A percentile compares a stretch with the other conserved stretches of the same genome.
Conservation (phyloP, 176 grass and related monocot species). For the Elymus sibiricus region DNA sequence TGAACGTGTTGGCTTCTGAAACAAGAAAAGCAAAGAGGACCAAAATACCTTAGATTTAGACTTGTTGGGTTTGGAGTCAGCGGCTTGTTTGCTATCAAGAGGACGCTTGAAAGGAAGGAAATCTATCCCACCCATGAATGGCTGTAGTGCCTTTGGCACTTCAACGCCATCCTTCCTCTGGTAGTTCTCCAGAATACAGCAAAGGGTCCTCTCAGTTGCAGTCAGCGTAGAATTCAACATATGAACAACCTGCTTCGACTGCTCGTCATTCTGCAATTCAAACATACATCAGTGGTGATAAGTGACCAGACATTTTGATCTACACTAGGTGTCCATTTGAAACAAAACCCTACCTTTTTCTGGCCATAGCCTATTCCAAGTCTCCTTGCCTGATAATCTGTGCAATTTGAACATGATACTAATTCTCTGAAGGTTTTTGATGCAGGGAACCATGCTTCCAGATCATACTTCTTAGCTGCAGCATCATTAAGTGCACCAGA, state of each 20-base stretch:
- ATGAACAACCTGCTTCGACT: conserved; percentile 89
- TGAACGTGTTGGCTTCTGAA: neutral
- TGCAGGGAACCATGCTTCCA: conserved; percentile 96
- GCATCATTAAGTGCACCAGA: conserved; percentile 95
- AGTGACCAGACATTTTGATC: neutral
- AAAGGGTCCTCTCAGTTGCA: conserved; percentile 88
- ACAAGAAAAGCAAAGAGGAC: neutral
- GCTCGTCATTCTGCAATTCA: conserved; percentile 66
- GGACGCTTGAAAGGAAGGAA: conserved; percentile 76
- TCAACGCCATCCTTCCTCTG: conserved; percentile 78
- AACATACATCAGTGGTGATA: neutral
- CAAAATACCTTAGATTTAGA: conserved; percentile 54
- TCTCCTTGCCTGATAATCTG: conserved; percentile 89
- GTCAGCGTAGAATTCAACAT: conserved; percentile 93
- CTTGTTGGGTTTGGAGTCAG: conserved; percentile 58
- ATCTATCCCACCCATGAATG: conserved; percentile 60
- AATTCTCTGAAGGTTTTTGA: conserved; percentile 87
- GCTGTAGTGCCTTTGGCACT: conserved; percentile 63
- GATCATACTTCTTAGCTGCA: conserved; percentile 92
- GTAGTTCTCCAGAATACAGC: conserved; percentile 86
- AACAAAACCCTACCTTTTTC: conserved; percentile 62
- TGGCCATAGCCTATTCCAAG: conserved; percentile 86
- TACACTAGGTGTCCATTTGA: neutral
- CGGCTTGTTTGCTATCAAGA: conserved; percentile 44
- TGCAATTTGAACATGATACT: conserved; percentile 95